Evolutionary conservation across 768 basidiomycete species (phyloP).

Genomic region (Tephrocybe sp.): DNA sequence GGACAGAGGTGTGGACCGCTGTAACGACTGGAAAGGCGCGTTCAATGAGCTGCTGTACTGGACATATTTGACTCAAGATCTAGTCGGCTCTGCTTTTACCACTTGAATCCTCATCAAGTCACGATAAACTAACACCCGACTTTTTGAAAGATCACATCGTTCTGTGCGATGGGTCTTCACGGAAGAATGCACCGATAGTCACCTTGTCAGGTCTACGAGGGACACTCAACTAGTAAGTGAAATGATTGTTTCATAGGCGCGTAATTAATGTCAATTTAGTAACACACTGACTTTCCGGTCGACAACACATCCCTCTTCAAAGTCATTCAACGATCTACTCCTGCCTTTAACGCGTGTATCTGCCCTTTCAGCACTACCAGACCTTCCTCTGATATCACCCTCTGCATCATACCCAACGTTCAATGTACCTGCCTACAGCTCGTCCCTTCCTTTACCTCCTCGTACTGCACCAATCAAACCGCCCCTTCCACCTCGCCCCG

Average conservation of each 20-base stretch:
- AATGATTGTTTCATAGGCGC: not conserved
- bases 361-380: constrained; percentile 44
- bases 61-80: constrained; percentile 6
- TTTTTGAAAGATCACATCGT: constrained; percentile 84
- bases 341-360: constrained; percentile 32
- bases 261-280: constrained; percentile 20
- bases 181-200: constrained; percentile 53
- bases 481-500: constrained; percentile 41
- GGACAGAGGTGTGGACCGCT: constrained; percentile 68
- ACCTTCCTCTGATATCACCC: constrained; percentile 45
- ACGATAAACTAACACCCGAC: constrained; percentile 64
- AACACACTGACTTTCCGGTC: constrained; percentile 44
- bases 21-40: constrained; percentile 68
- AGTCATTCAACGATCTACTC: constrained; percentile 38
- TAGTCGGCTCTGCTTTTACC: constrained; percentile 86
- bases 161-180: constrained; percentile 55
- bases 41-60: constrained; percentile 7
- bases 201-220: constrained; percentile 87
- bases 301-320: constrained; percentile 40
- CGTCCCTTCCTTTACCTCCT: constrained; percentile 51
- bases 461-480: constrained; percentile 34
- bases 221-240: constrained; percentile 55
- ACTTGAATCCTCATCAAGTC: constrained; percentile 50
- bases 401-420: constrained; percentile 49
- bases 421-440: constrained; percentile 39